Percentiles rank a stretch among this genome's conserved stretches.
These are phyloP conservation scores for Pseudotulostoma volvatum DNA, from an alignment of 495 filamentous ascomycete species.

Conservation along the genomic window DNA sequence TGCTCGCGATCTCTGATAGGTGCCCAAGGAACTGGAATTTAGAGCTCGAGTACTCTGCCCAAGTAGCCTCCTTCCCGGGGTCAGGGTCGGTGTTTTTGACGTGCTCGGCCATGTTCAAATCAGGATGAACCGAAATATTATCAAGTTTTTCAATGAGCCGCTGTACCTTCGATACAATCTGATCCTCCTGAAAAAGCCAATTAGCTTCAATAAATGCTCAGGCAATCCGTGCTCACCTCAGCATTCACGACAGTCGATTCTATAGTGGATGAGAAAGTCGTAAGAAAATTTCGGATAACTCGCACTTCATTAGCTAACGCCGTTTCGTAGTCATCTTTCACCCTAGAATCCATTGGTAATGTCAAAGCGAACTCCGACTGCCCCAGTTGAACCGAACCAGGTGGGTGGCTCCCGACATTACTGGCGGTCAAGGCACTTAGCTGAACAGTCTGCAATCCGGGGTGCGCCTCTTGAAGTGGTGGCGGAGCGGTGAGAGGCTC, in stretches of 20 bases:
- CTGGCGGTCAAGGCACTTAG: constrained; percentile 25
- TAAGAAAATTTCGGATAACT: constrained; percentile 14
- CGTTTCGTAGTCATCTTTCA: constrained; percentile 29
- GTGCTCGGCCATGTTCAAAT: constrained; percentile 31
- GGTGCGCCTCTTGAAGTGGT: constrained; percentile 7
- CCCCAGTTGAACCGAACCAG: constrained; percentile 27
- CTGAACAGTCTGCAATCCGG: constrained; percentile 24
- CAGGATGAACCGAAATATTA: constrained; percentile 36
- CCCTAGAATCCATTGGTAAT: constrained; percentile 30
- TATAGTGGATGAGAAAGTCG: constrained; percentile 5
- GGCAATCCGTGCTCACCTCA: constrained; percentile 1
- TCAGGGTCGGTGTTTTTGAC: constrained; percentile 18
- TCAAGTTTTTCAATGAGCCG: constrained; percentile 26
- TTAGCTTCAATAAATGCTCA: neutral
- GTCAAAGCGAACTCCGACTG: constrained; percentile 28
- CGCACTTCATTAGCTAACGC: constrained; percentile 14
- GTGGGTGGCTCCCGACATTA: constrained; percentile 12
- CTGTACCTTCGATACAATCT: constrained; percentile 18
- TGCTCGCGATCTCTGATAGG: constrained; percentile 28
- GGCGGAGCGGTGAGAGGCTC: constrained; percentile 13
- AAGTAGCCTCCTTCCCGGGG: constrained; percentile 30
- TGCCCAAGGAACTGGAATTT: constrained; percentile 41
- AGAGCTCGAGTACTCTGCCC: constrained; percentile 39
- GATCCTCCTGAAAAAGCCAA: constrained; percentile 8
- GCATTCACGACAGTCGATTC: neutral